phyloP scores from a whole-genome alignment of 306 rosid species.

The Pueraria montana region DNA sequence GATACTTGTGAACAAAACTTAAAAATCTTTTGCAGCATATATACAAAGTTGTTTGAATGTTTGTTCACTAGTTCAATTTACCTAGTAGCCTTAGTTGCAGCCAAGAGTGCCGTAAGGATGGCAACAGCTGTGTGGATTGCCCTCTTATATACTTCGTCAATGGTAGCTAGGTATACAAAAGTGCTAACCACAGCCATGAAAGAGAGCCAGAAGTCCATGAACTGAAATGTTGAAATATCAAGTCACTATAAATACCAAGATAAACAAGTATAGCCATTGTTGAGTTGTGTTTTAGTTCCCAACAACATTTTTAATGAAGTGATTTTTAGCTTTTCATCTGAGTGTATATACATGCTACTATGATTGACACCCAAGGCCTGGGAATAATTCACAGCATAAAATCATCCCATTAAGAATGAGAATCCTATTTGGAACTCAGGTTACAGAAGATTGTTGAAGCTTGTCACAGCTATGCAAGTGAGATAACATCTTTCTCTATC shows the following conservation, averaged over 20 bases:
- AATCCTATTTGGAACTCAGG: conserved; percentile 13
- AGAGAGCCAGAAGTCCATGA: conserved; percentile 99
- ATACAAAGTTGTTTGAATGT: conserved; percentile 12
- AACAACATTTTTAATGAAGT: neutral
- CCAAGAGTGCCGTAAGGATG: conserved; percentile 94
- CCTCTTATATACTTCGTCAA: conserved; percentile 79
- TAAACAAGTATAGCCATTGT: conserved; percentile 2
- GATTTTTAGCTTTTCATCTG: conserved; percentile 30
- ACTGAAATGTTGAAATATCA: conserved; percentile 66
- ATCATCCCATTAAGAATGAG: neutral
- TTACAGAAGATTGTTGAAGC: conserved; percentile 4
- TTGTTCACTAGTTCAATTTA: conserved; percentile 37
- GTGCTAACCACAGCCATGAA: conserved; percentile 98
- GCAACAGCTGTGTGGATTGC: conserved; percentile 84
- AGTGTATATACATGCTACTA: conserved; percentile 1
- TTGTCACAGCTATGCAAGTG: neutral
- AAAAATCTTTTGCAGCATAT: neutral
- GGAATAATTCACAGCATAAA: neutral
- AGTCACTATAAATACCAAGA: conserved; percentile 30
- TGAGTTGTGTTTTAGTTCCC: conserved; percentile 6
- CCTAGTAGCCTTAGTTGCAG: conserved; percentile 90
- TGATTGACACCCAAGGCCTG: conserved; percentile 8
- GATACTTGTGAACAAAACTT: conserved; percentile 36
- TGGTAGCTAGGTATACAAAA: conserved; percentile 78
- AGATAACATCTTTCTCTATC: conserved; percentile 24